Evolutionary conservation across 148 eudicot species (phyloP).

Genomic region (Heliosperma pusillum): DNA sequence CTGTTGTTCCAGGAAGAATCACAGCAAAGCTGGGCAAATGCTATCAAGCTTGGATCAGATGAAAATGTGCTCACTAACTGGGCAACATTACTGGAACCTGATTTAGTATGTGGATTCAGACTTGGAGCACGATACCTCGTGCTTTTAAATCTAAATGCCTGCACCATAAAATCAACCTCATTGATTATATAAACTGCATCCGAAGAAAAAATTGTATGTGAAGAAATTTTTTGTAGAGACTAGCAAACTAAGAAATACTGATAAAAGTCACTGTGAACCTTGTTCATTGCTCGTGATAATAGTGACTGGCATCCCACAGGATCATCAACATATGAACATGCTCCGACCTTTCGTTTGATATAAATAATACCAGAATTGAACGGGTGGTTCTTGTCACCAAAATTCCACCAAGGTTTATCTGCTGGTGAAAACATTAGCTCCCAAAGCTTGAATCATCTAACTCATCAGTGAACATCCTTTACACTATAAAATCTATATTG

Average conservation of each 20-base stretch:
- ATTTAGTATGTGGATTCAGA: slow-evolving; percentile 31
- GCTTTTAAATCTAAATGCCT: slow-evolving; percentile 84
- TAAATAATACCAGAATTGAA: slow-evolving; percentile 85
- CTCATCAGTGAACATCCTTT: not conserved
- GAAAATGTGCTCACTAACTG: slow-evolving; percentile 94
- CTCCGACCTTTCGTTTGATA: slow-evolving; percentile 91
- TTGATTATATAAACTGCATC: not conserved
- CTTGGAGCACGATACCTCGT: slow-evolving; percentile 35
- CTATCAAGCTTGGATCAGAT: slow-evolving; percentile 93
- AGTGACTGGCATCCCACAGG: slow-evolving; percentile 90
- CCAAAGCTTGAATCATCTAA: slow-evolving; percentile 13
- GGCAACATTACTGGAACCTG: slow-evolving; percentile 57
- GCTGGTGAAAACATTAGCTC: slow-evolving; percentile 20
- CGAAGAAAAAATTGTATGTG: not conserved
- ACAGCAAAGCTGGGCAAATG: slow-evolving; percentile 91
- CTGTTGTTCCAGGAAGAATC: slow-evolving; percentile 75
- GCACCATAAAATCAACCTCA: slow-evolving; percentile 17
- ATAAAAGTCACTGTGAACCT: slow-evolving; percentile 38
- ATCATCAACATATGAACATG: slow-evolving; percentile 97
- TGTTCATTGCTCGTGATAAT: slow-evolving; percentile 92
- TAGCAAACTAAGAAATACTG: not conserved
- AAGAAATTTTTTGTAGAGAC: too few relatives aligned
- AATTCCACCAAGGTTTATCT: slow-evolving; percentile 96
- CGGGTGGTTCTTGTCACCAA: slow-evolving; percentile 72
- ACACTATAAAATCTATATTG: not conserved